These are phyloP conservation scores for Heritiera littoralis DNA, from an alignment of 345 rosid genomes.

Conservation along the genomic window DNA sequence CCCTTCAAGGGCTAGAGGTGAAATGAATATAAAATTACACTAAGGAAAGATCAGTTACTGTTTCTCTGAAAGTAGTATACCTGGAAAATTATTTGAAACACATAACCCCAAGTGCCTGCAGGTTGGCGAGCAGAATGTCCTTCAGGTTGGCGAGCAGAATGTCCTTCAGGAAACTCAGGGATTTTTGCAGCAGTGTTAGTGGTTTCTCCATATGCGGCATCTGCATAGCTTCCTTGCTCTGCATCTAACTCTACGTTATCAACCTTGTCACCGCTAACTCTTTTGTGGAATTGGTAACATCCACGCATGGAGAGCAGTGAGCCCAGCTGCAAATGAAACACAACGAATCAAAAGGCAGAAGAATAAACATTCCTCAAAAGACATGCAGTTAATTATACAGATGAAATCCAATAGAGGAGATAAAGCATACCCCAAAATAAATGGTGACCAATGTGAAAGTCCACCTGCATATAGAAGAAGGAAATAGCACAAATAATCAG, in stretches of 20 bases:
- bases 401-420: conserved; percentile 6
- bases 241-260: conserved; percentile 69
- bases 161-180: conserved; percentile 27
- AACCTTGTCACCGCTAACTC: conserved; percentile 63
- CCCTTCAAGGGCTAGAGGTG: background rate
- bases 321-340: conserved; percentile 57
- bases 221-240: conserved; percentile 49
- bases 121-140: conserved; percentile 45
- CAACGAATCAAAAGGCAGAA: background rate
- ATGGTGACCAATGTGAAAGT: conserved; percentile 70
- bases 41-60: background rate
- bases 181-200: conserved; percentile 37
- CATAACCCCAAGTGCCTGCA: conserved; percentile 60
- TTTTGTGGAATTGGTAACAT: conserved; percentile 66
- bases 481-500: conserved; percentile 11
- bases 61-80: conserved; percentile 32
- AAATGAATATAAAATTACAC: background rate
- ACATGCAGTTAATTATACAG: background rate
- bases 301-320: conserved; percentile 70
- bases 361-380: background rate
- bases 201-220: conserved; percentile 25
- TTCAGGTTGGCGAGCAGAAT: conserved; percentile 50
- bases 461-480: conserved; percentile 65
- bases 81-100: conserved; percentile 90
- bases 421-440: conserved; percentile 75